Evolutionary conservation across 371 early-diverging fungal species (phyloP).

Genomic region (Sporodiniella umbellata): DNA sequence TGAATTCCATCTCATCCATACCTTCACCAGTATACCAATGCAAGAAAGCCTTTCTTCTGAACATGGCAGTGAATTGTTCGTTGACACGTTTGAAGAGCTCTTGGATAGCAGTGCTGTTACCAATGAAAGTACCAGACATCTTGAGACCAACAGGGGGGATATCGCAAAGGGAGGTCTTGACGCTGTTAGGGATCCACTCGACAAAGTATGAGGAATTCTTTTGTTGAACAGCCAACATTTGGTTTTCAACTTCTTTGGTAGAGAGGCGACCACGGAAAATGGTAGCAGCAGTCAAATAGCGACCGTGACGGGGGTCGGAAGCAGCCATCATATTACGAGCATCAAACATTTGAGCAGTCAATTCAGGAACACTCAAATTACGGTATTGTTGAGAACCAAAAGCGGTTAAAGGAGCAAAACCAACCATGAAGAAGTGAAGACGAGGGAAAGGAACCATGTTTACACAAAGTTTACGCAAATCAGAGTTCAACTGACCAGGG

Average conservation of each 20-base stretch:
- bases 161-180: constrained; percentile 98
- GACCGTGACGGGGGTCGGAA: constrained; percentile 95
- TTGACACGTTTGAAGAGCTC: constrained; percentile 97
- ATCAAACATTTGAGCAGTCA: constrained; percentile 98
- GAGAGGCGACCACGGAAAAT: constrained; percentile 98
- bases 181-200: constrained; percentile 99
- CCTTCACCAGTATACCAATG: constrained; percentile 98
- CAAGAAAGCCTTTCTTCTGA: constrained; percentile 95
- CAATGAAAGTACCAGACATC: constrained; percentile 98
- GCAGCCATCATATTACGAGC: constrained; percentile 99
- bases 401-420: constrained; percentile 96
- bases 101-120: constrained; percentile 98
- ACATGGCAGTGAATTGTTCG: constrained; percentile 96
- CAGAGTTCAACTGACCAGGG: constrained; percentile 99
- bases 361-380: constrained; percentile 87
- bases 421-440: constrained; percentile 99
- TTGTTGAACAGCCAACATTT: constrained; percentile 94
- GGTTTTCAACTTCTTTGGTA: constrained; percentile 99
- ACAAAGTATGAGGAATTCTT: constrained; percentile 98
- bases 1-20: constrained; percentile 98
- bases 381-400: constrained; percentile 87
- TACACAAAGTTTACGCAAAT: constrained; percentile 97
- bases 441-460: constrained; percentile 99
- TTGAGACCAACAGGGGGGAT: constrained; percentile 95
- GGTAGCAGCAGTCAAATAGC: constrained; percentile 97